A percentile compares a stretch with the other conserved stretches of the same genome.
Conservation (phyloP, 192 early-diverging fungal species). For the Chytriomyces confervae region DNA sequence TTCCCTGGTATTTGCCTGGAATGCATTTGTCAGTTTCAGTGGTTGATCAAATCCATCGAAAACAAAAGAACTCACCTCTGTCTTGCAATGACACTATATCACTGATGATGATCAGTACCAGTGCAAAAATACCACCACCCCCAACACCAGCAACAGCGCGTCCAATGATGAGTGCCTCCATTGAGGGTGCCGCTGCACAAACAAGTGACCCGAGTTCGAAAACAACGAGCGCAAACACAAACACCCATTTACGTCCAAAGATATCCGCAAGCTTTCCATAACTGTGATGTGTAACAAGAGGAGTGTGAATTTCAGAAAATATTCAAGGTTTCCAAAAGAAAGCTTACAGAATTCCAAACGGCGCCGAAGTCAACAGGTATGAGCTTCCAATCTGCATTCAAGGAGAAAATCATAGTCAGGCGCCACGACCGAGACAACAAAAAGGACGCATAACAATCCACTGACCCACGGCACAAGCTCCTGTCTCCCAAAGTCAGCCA, state of each 20-base stretch:
- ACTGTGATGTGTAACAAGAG: neutral
- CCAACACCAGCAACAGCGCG: slow-evolving; percentile 75
- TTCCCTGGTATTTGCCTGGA: too few species aligned
- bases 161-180: slow-evolving; percentile 65
- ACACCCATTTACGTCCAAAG: slow-evolving; percentile 75
- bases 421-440: too few species aligned
- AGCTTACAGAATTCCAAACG: neutral
- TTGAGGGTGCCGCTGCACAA: slow-evolving; percentile 45
- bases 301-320: neutral
- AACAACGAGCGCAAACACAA: slow-evolving; percentile 71
- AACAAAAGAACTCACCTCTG: slow-evolving; percentile 67
- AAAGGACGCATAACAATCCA: too few species aligned
- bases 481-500: slow-evolving; percentile 4
- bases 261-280: slow-evolving; percentile 89
- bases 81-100: slow-evolving; percentile 77
- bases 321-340: neutral
- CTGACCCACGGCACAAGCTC: slow-evolving; percentile 15
- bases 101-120: slow-evolving; percentile 79
- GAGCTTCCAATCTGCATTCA: neutral
- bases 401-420: too few species aligned
- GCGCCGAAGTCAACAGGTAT: neutral
- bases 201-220: slow-evolving; percentile 72
- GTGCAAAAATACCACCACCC: slow-evolving; percentile 75
- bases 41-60: too few species aligned
- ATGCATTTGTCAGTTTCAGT: too few species aligned